These are phyloP conservation scores for Xylaria arbuscula DNA, from an alignment of 2,329 filamentous ascomycete genomes.

Conservation along the genomic window DNA sequence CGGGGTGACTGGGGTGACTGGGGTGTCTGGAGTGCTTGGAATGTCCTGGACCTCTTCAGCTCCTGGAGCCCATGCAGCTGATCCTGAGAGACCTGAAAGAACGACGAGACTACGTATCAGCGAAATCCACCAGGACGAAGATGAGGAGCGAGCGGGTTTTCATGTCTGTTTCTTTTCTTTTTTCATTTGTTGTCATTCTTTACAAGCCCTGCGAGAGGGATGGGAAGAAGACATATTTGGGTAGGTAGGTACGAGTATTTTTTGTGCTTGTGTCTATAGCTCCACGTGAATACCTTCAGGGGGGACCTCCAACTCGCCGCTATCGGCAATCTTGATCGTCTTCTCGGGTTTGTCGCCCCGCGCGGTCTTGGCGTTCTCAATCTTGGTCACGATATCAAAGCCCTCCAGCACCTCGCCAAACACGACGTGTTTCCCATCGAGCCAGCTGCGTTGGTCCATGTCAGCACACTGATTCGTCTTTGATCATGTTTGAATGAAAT, in stretches of 20 bases:
- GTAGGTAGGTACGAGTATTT: conserved; percentile 48
- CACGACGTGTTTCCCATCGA: conserved; percentile 86
- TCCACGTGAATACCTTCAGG: conserved; percentile 94
- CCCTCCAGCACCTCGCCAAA: conserved; percentile 91
- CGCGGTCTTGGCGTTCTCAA: conserved; percentile 76
- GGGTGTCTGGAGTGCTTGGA: conserved; percentile 38
- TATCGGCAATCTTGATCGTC: conserved; percentile 81
- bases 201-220: conserved; percentile 42
- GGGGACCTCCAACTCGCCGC: conserved; percentile 84
- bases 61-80: conserved; percentile 53
- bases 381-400: conserved; percentile 81
- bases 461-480: conserved; percentile 35
- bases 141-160: conserved; percentile 47
- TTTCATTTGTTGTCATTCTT: conserved; percentile 7
- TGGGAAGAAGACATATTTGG: conserved; percentile 40
- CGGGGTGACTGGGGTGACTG: conserved; percentile 39
- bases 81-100: conserved; percentile 51
- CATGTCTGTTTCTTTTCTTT: conserved; percentile 27
- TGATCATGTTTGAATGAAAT: conserved; percentile 12
- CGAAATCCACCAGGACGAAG: conserved; percentile 48
- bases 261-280: conserved; percentile 69
- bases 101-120: conserved; percentile 39
- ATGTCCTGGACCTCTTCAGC: conserved; percentile 26
- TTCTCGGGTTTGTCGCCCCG: conserved; percentile 75
- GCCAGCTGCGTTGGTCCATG: conserved; percentile 66